A percentile compares a stretch with the other conserved stretches of the same genome.
Evolutionary conservation across 2,329 filamentous ascomycete genomes (phyloP).

Genomic region (Diaporthe vaccinii): DNA sequence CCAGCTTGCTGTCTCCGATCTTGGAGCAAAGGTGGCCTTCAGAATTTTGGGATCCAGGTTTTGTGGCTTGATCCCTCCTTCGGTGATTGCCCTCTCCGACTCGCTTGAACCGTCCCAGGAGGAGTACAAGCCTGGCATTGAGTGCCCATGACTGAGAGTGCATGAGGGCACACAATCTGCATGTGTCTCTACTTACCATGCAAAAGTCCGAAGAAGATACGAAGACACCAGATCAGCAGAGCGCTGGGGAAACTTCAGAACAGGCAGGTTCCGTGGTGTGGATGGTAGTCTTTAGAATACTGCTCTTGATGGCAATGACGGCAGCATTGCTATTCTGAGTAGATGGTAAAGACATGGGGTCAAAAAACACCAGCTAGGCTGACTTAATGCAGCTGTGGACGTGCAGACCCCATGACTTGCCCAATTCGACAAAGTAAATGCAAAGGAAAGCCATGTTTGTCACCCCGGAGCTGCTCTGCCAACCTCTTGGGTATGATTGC

Average conservation of each 20-base stretch:
- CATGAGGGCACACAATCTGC: background rate
- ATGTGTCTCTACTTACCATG: background rate
- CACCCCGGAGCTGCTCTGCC: background rate
- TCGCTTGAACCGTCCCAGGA: background rate
- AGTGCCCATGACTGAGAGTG: background rate
- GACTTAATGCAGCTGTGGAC: background rate
- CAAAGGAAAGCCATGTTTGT: background rate
- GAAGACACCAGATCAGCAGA: background rate
- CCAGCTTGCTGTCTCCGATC: no score
- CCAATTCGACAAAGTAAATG: no score
- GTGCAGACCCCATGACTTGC: no score
- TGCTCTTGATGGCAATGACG: background rate
- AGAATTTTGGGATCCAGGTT: no score
- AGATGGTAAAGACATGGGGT: background rate
- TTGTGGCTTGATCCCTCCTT: background rate
- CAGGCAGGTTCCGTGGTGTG: background rate
- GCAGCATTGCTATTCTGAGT: background rate
- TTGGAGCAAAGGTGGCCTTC: background rate
- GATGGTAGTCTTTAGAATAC: background rate
- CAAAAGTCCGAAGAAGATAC: background rate
- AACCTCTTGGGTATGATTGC: background rate
- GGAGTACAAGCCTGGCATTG: background rate
- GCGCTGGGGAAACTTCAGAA: background rate
- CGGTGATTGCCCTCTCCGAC: background rate
- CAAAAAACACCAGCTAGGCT: background rate